Evolutionary conservation across 2,329 filamentous ascomycete genomes (phyloP), one percentile per base, ranked within the genome.

Genomic region (Colletotrichum godetiae): DNA sequence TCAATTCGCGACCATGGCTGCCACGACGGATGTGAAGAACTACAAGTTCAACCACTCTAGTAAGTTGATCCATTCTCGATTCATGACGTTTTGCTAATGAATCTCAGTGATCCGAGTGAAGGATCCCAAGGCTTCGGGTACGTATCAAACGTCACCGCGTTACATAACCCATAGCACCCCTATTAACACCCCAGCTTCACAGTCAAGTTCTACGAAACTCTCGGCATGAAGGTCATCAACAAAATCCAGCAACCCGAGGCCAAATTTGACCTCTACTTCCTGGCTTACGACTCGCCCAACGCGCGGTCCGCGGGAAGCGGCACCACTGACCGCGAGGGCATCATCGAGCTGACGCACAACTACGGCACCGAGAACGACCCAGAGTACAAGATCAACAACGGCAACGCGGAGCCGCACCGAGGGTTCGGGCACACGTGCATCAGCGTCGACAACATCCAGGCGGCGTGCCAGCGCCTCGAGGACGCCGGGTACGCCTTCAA

Each of bases 241-340:
- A 94, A 95, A 84, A 88, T 97, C 59, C 87, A 93, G 75, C 94
- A 95, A 80, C 93, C 95, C 15, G 95, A 98, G 73, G 91, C 91
- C 83, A 98, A 97, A 81, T 98, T 98, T 83, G 94, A 97, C 79
- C 91, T 98, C 33, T 98, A 98, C 88, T 98, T 98, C 86, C 88
- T 99, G 73, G 95, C 92, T 73, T 98, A 97, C 85, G 93, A 98
- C 81, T 90, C 91, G 37, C 90, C 94, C 11, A 87, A 89, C 49
- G 93, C 96, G 15, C 85, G 90, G n/a, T 97, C 94, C 11, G 87
- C 89, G 70, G 93, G 92, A 78, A 92, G 92, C 75, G 90, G 92
- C 79, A 80, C 84, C 35, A 95, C 92, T 86, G 94, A 98, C 83
- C 93, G 97, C 67, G 93, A 97, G 83, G 97, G 94, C 59, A 89